These are phyloP conservation scores for Symbiodinium pilosum DNA, from an alignment of 73 alveolate species.

Conservation along the genomic window DNA sequence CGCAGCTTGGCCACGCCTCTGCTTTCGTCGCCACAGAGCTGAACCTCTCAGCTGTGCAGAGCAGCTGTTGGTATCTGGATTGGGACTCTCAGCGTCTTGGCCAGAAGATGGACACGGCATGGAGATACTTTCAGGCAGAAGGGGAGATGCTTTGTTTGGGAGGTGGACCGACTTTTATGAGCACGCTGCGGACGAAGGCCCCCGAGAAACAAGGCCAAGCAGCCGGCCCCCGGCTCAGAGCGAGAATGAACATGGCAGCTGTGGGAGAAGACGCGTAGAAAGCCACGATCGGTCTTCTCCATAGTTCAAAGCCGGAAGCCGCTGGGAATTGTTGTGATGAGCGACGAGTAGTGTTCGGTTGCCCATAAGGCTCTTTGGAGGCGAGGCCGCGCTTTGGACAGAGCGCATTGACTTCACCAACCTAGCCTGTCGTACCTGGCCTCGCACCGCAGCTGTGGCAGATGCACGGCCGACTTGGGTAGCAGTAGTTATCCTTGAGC, in stretches of 20 bases:
- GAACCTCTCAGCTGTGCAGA: constrained; percentile 25
- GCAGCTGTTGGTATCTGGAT: constrained; percentile 83
- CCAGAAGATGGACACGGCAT: no score
- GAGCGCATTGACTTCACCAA: constrained; percentile 80
- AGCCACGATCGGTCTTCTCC: no score
- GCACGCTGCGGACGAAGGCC: constrained; percentile 72
- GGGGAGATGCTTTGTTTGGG: no score
- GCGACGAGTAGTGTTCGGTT: no score
- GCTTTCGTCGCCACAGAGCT: constrained; percentile 15
- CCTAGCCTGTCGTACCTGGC: constrained; percentile 66
- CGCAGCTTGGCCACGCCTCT: constrained; percentile 70
- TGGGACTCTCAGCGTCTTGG: constrained; percentile 31
- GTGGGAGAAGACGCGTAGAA: no score
- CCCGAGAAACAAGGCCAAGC: neutral
- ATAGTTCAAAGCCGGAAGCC: no score
- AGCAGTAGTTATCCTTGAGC: no score
- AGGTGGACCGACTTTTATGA: constrained; percentile 85
- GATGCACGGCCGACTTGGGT: no score
- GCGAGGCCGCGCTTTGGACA: constrained; percentile 78
- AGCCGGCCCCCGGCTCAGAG: neutral
- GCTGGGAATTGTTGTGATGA: no score
- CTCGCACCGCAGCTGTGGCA: constrained; percentile 35
- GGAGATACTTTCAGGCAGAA: no score
- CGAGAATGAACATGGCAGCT: no score
- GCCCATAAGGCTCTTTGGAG: constrained; percentile 40